phyloP scores from a whole-genome alignment of 2,329 filamentous ascomycete species.

The Fragosphaeria purpurea region DNA sequence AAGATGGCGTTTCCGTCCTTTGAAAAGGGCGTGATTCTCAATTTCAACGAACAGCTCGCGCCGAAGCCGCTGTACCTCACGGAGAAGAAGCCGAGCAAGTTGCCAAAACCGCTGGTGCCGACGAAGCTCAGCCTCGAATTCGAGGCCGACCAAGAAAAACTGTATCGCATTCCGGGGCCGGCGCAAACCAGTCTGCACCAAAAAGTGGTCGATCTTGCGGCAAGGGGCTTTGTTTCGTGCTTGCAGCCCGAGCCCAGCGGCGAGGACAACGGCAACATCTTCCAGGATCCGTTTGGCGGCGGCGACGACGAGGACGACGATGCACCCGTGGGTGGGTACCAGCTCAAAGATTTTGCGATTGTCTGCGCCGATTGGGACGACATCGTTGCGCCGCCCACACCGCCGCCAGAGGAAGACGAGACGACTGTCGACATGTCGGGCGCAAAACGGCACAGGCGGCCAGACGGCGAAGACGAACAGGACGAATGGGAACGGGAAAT shows the following conservation, averaged over 20 bases:
- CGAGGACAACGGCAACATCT: constrained; percentile 35
- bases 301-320: constrained; percentile 39
- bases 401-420: constrained; percentile 11
- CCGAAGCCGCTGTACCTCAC: constrained; percentile 69
- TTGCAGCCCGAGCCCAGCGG: constrained; percentile 28
- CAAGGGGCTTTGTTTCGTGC: constrained; percentile 35
- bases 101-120: constrained; percentile 70
- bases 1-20: constrained; percentile 76
- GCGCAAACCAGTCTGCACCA: constrained; percentile 43
- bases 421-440: constrained; percentile 17
- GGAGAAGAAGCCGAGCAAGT: constrained; percentile 68
- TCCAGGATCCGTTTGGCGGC: constrained; percentile 20
- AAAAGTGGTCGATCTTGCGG: constrained; percentile 41
- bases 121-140: constrained; percentile 85
- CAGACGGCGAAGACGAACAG: constrained; percentile 33
- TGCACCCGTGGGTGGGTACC: constrained; percentile 64
- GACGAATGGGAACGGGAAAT: constrained; percentile 57
- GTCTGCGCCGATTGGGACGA: constrained; percentile 80
- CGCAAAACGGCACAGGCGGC: constrained; percentile 31
- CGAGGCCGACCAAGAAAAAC: constrained; percentile 74
- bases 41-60: constrained; percentile 75
- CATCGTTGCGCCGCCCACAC: constrained; percentile 40
- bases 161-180: constrained; percentile 65
- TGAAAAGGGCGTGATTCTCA: constrained; percentile 61
- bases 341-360: constrained; percentile 70